Base-by-base conservation (phyloP, 2,329 filamentous ascomycete species). In the Colletotrichum spaethianum region DNA sequence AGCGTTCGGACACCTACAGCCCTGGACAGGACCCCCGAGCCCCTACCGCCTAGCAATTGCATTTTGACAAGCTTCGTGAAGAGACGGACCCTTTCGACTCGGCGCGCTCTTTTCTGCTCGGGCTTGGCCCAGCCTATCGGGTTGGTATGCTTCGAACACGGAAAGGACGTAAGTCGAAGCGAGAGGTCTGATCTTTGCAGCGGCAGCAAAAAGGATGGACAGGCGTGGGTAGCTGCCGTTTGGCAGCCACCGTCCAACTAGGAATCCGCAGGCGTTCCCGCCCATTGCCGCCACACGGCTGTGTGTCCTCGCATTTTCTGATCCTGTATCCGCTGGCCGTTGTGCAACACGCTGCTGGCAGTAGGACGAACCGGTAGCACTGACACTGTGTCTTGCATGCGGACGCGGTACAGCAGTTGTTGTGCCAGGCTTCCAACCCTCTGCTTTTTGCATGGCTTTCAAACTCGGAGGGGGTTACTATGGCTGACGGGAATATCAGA, bases 281-380 rank as follows among this genome's bases (percentile, higher is more conserved):
- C 75, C 77, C 76, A 76, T 80, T 78, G 78, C 79, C 77, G 78
- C 78, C 77, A 77, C 79, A 78, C 79, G 79, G 80, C 57, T 64
- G 79, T 72, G 69, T 68, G 59, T 82, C 78, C 78, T 81, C 75
- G 75, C 77, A 78, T 77, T 36, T 82, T 79, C 82, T 81, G 81
- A 83, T 81, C 77, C 80, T 81, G 77, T 80, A 79, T 80, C 79
- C 78, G 80, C 79, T 79, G 76, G 76, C 78, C 78, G 66, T 77
- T 82, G 85, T 87, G 78, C 79, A 74, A 87, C 85, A 75, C 77
- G 79, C 79, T 78, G 81, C 79, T 85, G 82, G 83, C 83, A 83
- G 84, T 86, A 81, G 81, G 77, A 85, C 84, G 78, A 75, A 72
- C 74, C 76, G 77, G 77, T 80, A 62, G 71, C 74, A 79, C 78